Evolutionary conservation across 1,139 yeast genomes (phyloP), one percentile per base, ranked within the genome.

Genomic region (Kurtzmaniella quercitrusa): DNA sequence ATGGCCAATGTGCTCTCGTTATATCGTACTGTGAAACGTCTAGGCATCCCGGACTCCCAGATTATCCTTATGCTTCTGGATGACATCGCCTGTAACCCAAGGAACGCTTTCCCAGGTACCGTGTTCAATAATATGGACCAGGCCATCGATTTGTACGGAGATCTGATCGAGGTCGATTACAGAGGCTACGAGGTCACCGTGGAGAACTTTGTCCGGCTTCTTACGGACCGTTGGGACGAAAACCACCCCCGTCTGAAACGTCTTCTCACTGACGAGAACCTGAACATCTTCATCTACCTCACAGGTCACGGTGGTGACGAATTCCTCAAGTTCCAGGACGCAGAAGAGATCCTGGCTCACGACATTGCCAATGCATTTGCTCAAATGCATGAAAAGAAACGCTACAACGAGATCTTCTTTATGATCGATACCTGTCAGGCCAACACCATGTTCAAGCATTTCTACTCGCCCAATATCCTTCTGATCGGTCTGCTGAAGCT

Each of bases 341-440:
- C 98, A 3, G 98, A 94, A 62, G 98, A 93, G 60, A 90, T 93
- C 46, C 91, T 96, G 2, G 85, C 96, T 12, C 85, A 88, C 66
- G 99, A 93, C 63, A 79, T 93, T 51, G 98, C 98, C 0, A 96
- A 93, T 65, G 98, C 98, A 2, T 89, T 93, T 67, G 95, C 81
- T 42, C 98, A 94, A 62, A 93, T 93, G 98, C 81, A 88, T 67
- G 96, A 93, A 60, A 91, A 91, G 77, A 85, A 86, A 56, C 75
- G 98, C 45, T 93, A 93, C 66, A 90, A 91, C 56, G 98, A 94
- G 68, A 88, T 93, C 37, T 81, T 93, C 59, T 93, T 93, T 65
- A 93, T 93, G 98, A 87, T 93, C 51, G 99, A 93, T 62, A 93
- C 99, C 0, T 93, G 99, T 62, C 98, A 93, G 67, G 98, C 98